Conservation (phyloP, 768 basidiomycete genomes). For the Boletus sp. region DNA sequence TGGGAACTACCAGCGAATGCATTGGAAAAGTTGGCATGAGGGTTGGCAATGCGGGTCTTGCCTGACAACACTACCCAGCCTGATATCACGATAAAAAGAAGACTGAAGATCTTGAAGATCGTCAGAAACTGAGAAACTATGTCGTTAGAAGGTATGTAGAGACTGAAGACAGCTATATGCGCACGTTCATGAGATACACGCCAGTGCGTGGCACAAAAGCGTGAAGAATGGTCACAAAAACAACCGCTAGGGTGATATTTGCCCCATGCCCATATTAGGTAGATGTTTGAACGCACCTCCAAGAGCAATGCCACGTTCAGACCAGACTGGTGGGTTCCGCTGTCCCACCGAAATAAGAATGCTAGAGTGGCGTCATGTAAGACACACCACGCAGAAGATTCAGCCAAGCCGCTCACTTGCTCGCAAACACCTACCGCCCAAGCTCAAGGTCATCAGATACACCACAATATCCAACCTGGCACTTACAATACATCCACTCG, state of each 20-base stretch:
- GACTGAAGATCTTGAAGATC: constrained; percentile 51
- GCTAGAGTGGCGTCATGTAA: constrained; percentile 28
- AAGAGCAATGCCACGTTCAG: neutral
- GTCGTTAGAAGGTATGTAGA: constrained; percentile 10
- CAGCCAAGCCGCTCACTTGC: constrained; percentile 21
- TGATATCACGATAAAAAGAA: constrained; percentile 51
- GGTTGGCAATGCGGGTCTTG: constrained; percentile 50
- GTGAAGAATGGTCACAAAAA: constrained; percentile 48
- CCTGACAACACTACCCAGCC: constrained; percentile 62
- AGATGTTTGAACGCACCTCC: neutral
- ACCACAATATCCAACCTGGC: neutral
- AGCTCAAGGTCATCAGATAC: neutral
- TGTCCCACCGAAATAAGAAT: constrained; percentile 36
- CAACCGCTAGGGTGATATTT: constrained; percentile 36
- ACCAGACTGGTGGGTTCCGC: neutral
- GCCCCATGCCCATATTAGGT: neutral
- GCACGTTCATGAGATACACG: constrained; percentile 52
- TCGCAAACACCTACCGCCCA: constrained; percentile 28
- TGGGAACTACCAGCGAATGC: constrained; percentile 54
- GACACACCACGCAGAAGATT: neutral
- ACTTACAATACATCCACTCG: constrained; percentile 47
- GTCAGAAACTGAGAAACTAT: constrained; percentile 35
- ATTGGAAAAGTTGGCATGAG: constrained; percentile 53
- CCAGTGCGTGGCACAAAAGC: constrained; percentile 49
- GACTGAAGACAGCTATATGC: neutral